Evolutionary conservation across 495 filamentous ascomycete genomes (phyloP).

Genomic region (Annulohypoxylon bovei): DNA sequence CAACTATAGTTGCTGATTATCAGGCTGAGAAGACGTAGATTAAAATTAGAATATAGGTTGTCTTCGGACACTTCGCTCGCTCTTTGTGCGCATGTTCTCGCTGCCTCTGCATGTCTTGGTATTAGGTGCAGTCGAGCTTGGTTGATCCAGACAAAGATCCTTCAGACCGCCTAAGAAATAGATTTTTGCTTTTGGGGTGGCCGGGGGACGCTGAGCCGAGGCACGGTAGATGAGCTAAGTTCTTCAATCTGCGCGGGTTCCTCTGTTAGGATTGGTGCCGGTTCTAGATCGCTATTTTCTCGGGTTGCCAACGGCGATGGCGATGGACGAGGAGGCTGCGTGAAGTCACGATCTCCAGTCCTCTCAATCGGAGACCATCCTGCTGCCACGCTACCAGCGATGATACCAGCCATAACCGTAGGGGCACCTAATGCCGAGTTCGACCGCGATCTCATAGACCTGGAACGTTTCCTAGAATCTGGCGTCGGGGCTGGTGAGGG

Average conservation of each 20-base stretch:
- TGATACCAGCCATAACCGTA: slow-evolving; percentile 86
- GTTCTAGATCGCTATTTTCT: slow-evolving; percentile 36
- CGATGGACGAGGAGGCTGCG: slow-evolving; percentile 36
- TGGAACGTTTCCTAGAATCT: slow-evolving; percentile 73
- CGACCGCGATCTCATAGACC: slow-evolving; percentile 80
- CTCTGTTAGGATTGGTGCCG: slow-evolving; percentile 46
- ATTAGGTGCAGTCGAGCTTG: slow-evolving; percentile 17
- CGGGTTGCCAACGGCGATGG: slow-evolving; percentile 42
- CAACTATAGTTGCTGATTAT: neutral
- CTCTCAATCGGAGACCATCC: slow-evolving; percentile 89
- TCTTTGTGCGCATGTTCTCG: slow-evolving; percentile 4
- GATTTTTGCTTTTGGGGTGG: slow-evolving; percentile 53
- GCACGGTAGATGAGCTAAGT: slow-evolving; percentile 47
- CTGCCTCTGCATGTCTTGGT: slow-evolving; percentile 10
- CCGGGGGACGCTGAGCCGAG: slow-evolving; percentile 54
- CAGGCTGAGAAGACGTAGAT: slow-evolving; percentile 29
- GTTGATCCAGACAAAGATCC: slow-evolving; percentile 33
- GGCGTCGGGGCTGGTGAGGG: slow-evolving; percentile 69
- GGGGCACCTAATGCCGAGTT: slow-evolving; percentile 87
- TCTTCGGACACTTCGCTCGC: slow-evolving; percentile 32
- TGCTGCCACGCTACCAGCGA: slow-evolving; percentile 82
- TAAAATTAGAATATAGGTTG: slow-evolving; percentile 30
- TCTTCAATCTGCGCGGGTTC: slow-evolving; percentile 53
- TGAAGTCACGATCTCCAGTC: slow-evolving; percentile 44
- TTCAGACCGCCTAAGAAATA: slow-evolving; percentile 47